These are phyloP conservation scores for Pseudoscleropodium purum DNA, from an alignment of 225 moss, liverwort and hornwort species.

Conservation along the genomic window DNA sequence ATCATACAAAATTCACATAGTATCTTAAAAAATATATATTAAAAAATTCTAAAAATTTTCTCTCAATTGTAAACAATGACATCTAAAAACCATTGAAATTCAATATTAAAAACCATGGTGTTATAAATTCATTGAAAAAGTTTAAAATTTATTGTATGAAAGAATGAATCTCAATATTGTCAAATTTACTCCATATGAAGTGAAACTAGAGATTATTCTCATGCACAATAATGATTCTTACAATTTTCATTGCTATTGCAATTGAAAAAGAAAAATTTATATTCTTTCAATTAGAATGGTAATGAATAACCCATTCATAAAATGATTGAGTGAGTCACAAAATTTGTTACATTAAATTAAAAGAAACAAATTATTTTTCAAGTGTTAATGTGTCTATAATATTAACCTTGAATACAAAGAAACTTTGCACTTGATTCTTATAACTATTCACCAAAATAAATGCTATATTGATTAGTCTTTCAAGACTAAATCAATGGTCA, in stretches of 20 bases:
- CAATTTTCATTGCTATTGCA: background rate
- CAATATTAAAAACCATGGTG: no score
- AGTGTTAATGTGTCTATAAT: background rate
- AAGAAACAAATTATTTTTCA: background rate
- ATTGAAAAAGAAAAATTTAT: background rate
- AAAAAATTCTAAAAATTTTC: background rate
- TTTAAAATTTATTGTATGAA: background rate
- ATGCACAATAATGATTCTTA: background rate
- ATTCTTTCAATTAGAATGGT: background rate
- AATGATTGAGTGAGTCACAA: background rate
- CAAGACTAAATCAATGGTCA: background rate
- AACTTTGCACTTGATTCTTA: background rate
- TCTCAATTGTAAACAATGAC: background rate
- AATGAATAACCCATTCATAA: background rate
- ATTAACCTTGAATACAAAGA: background rate
- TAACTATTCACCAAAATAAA: background rate
- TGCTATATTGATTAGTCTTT: fast-evolving
- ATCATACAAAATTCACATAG: background rate
- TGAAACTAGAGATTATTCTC: background rate
- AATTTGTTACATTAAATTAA: background rate
- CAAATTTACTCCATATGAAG: background rate
- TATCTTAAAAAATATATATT: background rate
- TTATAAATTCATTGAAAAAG: no score
- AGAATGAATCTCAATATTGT: background rate
- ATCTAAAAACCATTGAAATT: background rate